Evolutionary conservation across 768 basidiomycete genomes (phyloP).

Genomic region (Mycena belliarum): DNA sequence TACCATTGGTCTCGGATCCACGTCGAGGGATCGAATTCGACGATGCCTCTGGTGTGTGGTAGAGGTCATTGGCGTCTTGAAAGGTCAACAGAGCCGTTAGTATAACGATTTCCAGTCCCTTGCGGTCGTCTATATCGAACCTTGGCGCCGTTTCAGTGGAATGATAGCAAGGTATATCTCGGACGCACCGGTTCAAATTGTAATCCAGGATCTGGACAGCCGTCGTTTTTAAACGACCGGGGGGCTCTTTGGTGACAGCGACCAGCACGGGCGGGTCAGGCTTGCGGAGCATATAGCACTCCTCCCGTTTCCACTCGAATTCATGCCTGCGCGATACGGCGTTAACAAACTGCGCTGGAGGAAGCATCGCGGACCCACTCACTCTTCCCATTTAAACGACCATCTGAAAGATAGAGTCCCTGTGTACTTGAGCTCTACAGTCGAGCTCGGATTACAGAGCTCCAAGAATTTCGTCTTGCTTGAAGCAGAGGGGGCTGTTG

Average conservation of each 20-base stretch:
- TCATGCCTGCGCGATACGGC: constrained; percentile 53
- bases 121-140: constrained; percentile 83
- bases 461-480: constrained; percentile 77
- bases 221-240: constrained; percentile 62
- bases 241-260: constrained; percentile 75
- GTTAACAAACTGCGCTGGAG: background rate
- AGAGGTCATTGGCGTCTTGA: constrained; percentile 64
- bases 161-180: background rate
- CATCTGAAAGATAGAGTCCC: constrained; percentile 76
- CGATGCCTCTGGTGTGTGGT: constrained; percentile 37
- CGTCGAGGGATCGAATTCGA: constrained; percentile 9
- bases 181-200: constrained; percentile 65
- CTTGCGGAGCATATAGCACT: constrained; percentile 50
- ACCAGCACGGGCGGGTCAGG: constrained; percentile 87
- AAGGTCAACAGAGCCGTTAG: constrained; percentile 78
- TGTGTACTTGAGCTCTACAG: constrained; percentile 72
- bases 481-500: constrained; percentile 59
- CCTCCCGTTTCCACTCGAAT: constrained; percentile 85
- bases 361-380: constrained; percentile 51
- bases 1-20: constrained; percentile 1
- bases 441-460: constrained; percentile 68
- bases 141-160: constrained; percentile 34
- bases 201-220: constrained; percentile 82
- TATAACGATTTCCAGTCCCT: constrained; percentile 79
- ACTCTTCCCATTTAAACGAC: constrained; percentile 85